Evolutionary conservation across 768 basidiomycete species (phyloP).

Genomic region (Lactarius deliciosus): DNA sequence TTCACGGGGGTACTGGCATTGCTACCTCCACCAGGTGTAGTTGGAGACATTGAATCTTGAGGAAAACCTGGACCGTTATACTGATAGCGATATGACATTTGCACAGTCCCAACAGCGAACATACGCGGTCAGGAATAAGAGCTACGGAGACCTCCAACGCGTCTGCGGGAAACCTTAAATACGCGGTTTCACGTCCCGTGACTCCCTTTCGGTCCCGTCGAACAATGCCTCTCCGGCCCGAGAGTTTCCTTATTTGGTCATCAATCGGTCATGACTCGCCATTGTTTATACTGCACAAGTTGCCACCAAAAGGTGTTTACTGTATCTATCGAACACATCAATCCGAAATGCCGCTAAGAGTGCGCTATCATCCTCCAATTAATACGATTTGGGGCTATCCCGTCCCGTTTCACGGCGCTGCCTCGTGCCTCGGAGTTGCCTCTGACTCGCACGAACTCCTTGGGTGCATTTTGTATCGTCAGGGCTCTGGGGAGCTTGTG

Average conservation of each 20-base stretch:
- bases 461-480: neutral
- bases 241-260: slow-evolving; percentile 13
- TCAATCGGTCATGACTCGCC: neutral
- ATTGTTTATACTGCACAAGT: neutral
- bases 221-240: slow-evolving; percentile 26
- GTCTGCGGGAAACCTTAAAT: slow-evolving; percentile 12
- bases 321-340: neutral
- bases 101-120: slow-evolving; percentile 22
- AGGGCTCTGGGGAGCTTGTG: neutral
- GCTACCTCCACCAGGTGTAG: slow-evolving; percentile 27
- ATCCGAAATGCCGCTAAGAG: neutral
- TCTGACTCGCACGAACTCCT: neutral
- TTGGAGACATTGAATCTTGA: slow-evolving; percentile 27
- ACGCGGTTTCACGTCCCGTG: slow-evolving; percentile 18
- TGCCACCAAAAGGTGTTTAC: too few relatives aligned
- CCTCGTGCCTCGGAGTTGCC: neutral
- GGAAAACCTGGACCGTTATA: slow-evolving; percentile 21
- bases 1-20: slow-evolving; percentile 27
- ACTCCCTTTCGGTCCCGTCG: slow-evolving; percentile 24
- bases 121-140: slow-evolving; percentile 27
- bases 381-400: neutral
- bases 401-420: neutral
- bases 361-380: neutral
- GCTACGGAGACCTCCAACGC: slow-evolving; percentile 12
- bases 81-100: slow-evolving; percentile 29